Percentiles rank a stretch among this genome's conserved stretches.
phyloP scores from a whole-genome alignment of 371 early-diverging fungal genomes.

The Parasitella parasitica region DNA sequence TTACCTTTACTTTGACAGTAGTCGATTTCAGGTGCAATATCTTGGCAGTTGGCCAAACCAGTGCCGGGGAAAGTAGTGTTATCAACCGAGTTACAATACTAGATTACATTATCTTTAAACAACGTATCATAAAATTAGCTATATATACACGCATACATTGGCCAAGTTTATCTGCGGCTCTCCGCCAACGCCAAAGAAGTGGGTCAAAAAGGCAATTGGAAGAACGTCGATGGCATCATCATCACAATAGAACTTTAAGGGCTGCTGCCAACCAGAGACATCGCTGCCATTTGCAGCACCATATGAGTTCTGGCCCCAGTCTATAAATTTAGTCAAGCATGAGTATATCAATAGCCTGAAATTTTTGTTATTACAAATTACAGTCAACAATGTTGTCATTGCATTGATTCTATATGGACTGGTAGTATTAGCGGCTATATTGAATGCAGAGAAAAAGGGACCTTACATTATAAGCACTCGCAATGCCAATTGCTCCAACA shows the following conservation, averaged over 20 bases:
- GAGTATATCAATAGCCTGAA: too few relatives aligned
- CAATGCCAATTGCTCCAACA: slow-evolving; percentile 5
- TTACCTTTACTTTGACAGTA: slow-evolving; percentile 58
- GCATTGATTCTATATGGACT: slow-evolving; percentile 31
- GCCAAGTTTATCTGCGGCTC: slow-evolving; percentile 63
- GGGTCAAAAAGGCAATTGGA: slow-evolving; percentile 68
- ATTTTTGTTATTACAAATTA: too few relatives aligned
- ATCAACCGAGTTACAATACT: slow-evolving; percentile 42
- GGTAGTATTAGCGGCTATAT: neutral
- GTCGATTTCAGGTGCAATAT: slow-evolving; percentile 50
- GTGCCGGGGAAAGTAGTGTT: slow-evolving; percentile 54
- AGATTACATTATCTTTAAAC: neutral
- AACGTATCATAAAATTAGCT: too few relatives aligned
- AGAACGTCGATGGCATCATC: slow-evolving; percentile 60
- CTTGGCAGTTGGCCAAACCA: slow-evolving; percentile 51
- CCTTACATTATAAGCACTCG: slow-evolving; percentile 19
- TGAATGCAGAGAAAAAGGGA: neutral
- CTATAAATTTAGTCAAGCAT: slow-evolving; percentile 8
- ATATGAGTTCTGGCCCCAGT: slow-evolving; percentile 56
- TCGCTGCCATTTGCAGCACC: slow-evolving; percentile 43
- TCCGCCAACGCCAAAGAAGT: slow-evolving; percentile 51
- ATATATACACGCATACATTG: slow-evolving; percentile 50
- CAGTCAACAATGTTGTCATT: slow-evolving; percentile 47
- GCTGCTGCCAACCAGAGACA: slow-evolving; percentile 41
- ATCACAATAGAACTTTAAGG: slow-evolving; percentile 63